Base-by-base conservation (phyloP, 306 rosid species). In the Prunus fruticosa region DNA sequence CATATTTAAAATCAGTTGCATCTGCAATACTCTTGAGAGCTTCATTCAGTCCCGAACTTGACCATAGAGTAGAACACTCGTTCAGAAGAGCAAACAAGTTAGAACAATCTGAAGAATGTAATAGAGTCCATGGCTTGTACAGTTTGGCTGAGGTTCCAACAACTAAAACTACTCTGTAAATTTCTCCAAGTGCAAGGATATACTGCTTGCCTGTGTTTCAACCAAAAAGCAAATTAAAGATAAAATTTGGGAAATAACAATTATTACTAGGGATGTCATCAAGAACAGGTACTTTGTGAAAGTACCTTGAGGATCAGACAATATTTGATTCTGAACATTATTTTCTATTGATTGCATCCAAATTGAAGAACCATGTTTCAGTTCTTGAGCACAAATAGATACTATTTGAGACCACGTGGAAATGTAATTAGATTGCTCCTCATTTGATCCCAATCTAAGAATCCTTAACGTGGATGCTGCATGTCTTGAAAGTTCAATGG, bases 181-280 rank as follows among this genome's bases (percentile, higher is more conserved):
- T 88, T 87, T 92, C 98, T 72, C 93, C 97, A 0, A 95, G 96
- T 80, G 97, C 89, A 71, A 71, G 75, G 64, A 95, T 67, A 79
- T 90, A 86, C 45, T 14, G 83, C 81, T 75, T 80, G 83, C 97
- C 98, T 95, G 82, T 52, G 43, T 30, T 30, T 79, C 41, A n/a
- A 64, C 9, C 43, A 68, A 71, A 78, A 77, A 76, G 64, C 54
- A 47, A 34, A 71, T 28, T 22, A 20, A 34, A 27, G n/a, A 76
- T 16, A 15, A 25, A 46, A 61, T 16, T 79, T 64, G 15, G 9
- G 43, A 38, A 50, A 25, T 18, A 28, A 32, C 4, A 30, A 45
- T 18, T 76, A 69, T 28, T 28, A 25, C 25, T 64, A 64, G 61
- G 62, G 30, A 43, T 18, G 52, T 34, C 52, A 76, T 45, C 46